These are phyloP conservation scores for Cairneyella variabilis DNA, from an alignment of 495 filamentous ascomycete genomes.

Conservation along the genomic window DNA sequence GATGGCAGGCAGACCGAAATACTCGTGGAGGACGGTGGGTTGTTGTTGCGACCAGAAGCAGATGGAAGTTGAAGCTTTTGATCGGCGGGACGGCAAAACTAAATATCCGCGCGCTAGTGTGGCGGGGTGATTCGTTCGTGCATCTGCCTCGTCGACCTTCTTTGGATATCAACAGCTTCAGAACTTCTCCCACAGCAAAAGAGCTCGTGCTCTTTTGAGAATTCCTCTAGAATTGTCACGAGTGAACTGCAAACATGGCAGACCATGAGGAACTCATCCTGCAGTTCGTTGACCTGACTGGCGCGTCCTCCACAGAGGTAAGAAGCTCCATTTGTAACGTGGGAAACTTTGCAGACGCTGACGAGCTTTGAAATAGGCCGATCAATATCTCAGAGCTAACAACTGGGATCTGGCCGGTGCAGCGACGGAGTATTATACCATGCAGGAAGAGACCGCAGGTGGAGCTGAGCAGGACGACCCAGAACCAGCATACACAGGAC, in stretches of 20 bases:
- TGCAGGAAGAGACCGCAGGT: conserved; percentile 53
- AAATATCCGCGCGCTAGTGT: neutral
- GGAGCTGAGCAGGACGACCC: conserved; percentile 35
- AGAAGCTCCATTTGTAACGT: conserved; percentile 7
- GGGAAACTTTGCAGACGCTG: neutral
- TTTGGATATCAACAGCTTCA: too few species aligned
- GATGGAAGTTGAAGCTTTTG: conserved; percentile 17
- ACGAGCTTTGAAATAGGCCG: conserved; percentile 49
- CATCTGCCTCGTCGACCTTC: too few species aligned
- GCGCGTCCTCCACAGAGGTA: conserved; percentile 61
- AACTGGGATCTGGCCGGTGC: conserved; percentile 69
- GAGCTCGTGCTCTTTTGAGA: neutral
- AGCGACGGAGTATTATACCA: conserved; percentile 64
- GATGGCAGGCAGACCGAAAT: neutral
- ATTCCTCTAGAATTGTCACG: neutral
- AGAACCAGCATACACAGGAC: conserved; percentile 44
- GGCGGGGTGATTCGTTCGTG: conserved; percentile 2
- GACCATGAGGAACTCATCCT: conserved; percentile 67
- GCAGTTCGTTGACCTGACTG: conserved; percentile 71
- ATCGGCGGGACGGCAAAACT: conserved; percentile 14
- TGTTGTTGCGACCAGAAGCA: conserved; percentile 4
- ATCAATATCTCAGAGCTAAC: conserved; percentile 61
- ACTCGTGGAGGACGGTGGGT: neutral
- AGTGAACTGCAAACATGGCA: conserved; percentile 43
- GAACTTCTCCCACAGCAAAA: neutral